A percentile compares a stretch with the other conserved stretches of the same genome.
Conservation (phyloP, 2,329 filamentous ascomycete genomes). For the Chalara sp. region DNA sequence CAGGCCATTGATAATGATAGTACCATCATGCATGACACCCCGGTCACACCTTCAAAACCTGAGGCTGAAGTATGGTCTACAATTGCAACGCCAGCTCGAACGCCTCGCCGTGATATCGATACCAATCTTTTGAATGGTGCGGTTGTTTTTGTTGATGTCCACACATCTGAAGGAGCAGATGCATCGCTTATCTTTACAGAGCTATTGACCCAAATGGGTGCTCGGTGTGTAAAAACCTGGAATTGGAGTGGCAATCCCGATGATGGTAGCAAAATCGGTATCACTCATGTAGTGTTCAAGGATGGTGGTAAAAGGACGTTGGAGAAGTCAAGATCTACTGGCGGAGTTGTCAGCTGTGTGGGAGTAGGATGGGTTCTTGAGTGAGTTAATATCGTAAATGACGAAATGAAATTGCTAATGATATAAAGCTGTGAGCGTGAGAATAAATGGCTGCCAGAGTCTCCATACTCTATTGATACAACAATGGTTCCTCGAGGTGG, state of each 20-base stretch:
- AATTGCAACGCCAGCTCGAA: constrained; percentile 48
- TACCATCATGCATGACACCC: constrained; percentile 9
- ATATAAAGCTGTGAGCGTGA: constrained; percentile 62
- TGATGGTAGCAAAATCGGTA: constrained; percentile 50
- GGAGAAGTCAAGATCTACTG: constrained; percentile 68
- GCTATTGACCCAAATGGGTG: constrained; percentile 74
- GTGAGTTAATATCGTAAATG: constrained; percentile 43
- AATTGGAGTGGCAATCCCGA: constrained; percentile 49
- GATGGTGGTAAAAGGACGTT: constrained; percentile 76
- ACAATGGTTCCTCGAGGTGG: constrained; percentile 62
- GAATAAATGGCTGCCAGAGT: constrained; percentile 70
- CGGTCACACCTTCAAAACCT: constrained; percentile 34
- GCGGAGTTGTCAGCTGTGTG: constrained; percentile 75
- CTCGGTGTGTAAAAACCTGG: constrained; percentile 71
- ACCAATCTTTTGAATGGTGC: constrained; percentile 57
- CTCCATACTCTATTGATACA: constrained; percentile 62
- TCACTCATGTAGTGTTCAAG: constrained; percentile 88
- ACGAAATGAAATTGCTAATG: too few species aligned
- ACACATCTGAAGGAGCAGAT: constrained; percentile 74
- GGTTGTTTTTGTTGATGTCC: constrained; percentile 77
- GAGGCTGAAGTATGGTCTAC: constrained; percentile 47
- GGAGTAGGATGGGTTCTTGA: constrained; percentile 85
- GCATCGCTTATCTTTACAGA: constrained; percentile 77
- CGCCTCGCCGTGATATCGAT: constrained; percentile 47
- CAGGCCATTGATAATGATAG: constrained; percentile 6